Evolutionary conservation across 2,329 filamentous ascomycete species (phyloP), one percentile per base, ranked within the genome.

Genomic region (Septoria linicola): DNA sequence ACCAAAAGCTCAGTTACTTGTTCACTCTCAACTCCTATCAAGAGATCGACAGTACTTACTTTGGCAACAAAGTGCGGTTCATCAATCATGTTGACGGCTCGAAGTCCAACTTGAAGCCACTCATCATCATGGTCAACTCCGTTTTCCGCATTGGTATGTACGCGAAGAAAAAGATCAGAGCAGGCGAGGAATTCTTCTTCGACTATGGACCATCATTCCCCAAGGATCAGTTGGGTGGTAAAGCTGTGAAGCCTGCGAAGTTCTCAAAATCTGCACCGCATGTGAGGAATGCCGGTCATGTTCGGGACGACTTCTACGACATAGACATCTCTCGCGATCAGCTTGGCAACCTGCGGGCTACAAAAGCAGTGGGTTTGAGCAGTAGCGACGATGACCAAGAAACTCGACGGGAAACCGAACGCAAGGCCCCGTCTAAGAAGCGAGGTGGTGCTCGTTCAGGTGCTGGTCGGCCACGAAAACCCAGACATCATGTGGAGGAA

Each of bases 21-120:
- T 83, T 83, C 62, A 68, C 69, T 4, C 65, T 82, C 14, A 83
- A 81, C 56, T 63, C 70, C 65, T 70, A 8, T 5, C 77, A 80
- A 59, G 74, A 75, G 27, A 72, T 93, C 14, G 89, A 93, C 64
- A 84, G 84, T 5, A 87, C 85, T 16, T 82, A 83, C 35, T 86
- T 86, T 58, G 88, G 88, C 42, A 93, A 92, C 66, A 83, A 91
- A 57, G 84, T 86, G 40, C 82, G 89, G 3, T 93, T 90, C 70
- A 89, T 93, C 67, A 93, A 95, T 68, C 87, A 92, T 61, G 84
- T 86, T 1, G 74, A 76, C 41, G 72, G 76, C 54, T 73, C 73
- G 54, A 68, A 67, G 62, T 73, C 58, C 66, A 87, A 85, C 47
- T 83, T 84, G 64, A 82, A 84, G 57, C 80, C 87, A 1, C 80